A percentile compares a stretch with the other conserved stretches of the same genome.
Evolutionary conservation across 2,329 filamentous ascomycete genomes (phyloP).

Genomic region (Lasiodiplodia gonubiensis): DNA sequence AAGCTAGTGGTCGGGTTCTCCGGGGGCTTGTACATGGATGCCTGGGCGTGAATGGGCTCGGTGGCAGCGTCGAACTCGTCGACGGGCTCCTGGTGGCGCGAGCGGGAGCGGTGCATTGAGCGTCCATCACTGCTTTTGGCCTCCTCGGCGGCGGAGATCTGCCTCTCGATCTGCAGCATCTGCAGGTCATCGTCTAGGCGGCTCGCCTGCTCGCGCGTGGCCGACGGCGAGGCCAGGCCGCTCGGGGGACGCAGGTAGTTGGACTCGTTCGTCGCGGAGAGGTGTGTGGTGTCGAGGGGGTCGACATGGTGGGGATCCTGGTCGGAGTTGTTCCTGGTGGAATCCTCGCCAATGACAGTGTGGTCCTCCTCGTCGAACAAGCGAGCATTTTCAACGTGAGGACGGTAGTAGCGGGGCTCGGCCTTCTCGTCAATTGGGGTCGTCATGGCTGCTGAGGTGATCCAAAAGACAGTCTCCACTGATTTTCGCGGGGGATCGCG

Average conservation of each 20-base stretch:
- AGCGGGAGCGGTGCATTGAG: constrained; percentile 59
- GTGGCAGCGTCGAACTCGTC: constrained; percentile 72
- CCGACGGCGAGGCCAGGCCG: constrained; percentile 56
- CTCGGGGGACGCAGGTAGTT: constrained; percentile 48
- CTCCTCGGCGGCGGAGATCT: constrained; percentile 55
- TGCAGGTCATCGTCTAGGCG: constrained; percentile 70
- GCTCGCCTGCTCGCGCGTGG: constrained; percentile 63
- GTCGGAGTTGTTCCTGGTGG: constrained; percentile 38
- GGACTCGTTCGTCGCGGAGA: constrained; percentile 44
- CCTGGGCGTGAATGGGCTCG: constrained; percentile 71
- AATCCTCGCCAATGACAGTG: constrained; percentile 46
- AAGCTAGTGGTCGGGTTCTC: constrained; percentile 66
- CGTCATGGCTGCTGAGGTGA: constrained; percentile 37
- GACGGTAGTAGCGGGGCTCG: constrained; percentile 45
- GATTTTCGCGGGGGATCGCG: constrained; percentile 27
- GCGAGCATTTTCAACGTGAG: constrained; percentile 31
- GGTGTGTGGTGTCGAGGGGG: constrained; percentile 13
- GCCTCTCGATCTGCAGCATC: constrained; percentile 68
- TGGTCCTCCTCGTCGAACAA: constrained; percentile 45
- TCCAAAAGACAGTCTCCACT: constrained; percentile 11
- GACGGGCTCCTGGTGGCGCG: constrained; percentile 60
- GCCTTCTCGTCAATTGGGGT: constrained; percentile 46
- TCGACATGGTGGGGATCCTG: constrained; percentile 1
- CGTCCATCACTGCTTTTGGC: constrained; percentile 45
- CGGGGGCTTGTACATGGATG: constrained; percentile 68